Evolutionary conservation across 441 rosid species (phyloP).

Genomic region (Breynia disticha): DNA sequence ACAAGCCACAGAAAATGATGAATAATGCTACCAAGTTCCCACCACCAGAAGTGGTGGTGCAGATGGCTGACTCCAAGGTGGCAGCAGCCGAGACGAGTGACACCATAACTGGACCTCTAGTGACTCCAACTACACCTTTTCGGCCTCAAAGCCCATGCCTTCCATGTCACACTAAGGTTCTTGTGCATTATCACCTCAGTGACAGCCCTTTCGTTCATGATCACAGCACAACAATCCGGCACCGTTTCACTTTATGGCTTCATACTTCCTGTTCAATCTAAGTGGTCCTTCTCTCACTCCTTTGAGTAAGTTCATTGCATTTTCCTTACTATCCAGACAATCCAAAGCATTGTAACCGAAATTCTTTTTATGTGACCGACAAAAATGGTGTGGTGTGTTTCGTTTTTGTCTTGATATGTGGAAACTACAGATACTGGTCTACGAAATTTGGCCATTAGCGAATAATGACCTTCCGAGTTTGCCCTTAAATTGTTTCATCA

Average conservation of each 20-base stretch:
- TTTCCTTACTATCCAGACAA: not conserved
- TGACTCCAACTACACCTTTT: slow-evolving; percentile 6
- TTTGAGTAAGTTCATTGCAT: slow-evolving; percentile 43
- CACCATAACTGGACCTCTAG: slow-evolving; percentile 14
- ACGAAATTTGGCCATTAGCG: no score
- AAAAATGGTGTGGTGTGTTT: not conserved
- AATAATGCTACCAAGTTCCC: slow-evolving; percentile 36
- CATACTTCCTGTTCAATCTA: slow-evolving; percentile 44
- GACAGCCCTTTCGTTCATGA: slow-evolving; percentile 52
- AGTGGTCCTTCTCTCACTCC: slow-evolving; percentile 69
- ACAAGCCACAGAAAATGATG: slow-evolving; percentile 16
- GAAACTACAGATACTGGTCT: not conserved
- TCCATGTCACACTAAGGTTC: slow-evolving; percentile 39
- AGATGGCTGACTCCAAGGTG: slow-evolving; percentile 27
- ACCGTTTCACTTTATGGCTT: slow-evolving; percentile 55
- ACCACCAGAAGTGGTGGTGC: slow-evolving; percentile 18
- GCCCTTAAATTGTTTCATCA: no score
- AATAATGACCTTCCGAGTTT: no score
- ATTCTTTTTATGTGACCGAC: not conserved
- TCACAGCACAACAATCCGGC: slow-evolving; percentile 47
- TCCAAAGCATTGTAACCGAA: not conserved
- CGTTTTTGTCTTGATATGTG: not conserved
- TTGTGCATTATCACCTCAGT: slow-evolving; percentile 45
- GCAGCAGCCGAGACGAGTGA: slow-evolving; percentile 15
- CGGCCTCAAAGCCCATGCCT: slow-evolving; percentile 30